Evolutionary conservation across 306 rosid species (phyloP), one percentile per base, ranked within the genome.

Genomic region (Comarum palustre): DNA sequence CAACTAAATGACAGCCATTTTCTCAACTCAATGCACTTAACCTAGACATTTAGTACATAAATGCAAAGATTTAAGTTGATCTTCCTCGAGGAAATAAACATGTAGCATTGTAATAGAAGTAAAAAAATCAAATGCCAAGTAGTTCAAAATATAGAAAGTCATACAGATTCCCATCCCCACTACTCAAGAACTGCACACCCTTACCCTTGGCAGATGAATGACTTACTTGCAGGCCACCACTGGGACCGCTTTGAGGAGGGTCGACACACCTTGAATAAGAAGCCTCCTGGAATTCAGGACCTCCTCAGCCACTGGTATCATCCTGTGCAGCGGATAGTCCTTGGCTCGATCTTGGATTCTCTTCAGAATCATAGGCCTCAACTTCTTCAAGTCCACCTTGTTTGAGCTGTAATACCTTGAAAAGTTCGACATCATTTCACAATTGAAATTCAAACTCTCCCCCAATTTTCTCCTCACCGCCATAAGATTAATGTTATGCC

Each of bases 201-300:
- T 41, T 69, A 32, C 41, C 29, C 47, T 69, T 50, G 47, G 48
- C 66, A 19, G 39, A 16, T 45, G 59, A 36, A 31, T 24, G 31
- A 81, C 89, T 87, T 71, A 94, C 96, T 86, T 89, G 97, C 96
- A 91, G 52, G 90, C 81, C 84, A 90, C 31, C 71, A 88, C 68
- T 8, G 97, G 93, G 62, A 85, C 48, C 66, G 59, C 52, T 12
- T 82, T 82, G 60, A 90, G 87, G 70, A 88, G 96, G 50, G 84
- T 74, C 15, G 97, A 87, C 68, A 91, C 96, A 38, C 97, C 97
- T 57, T 83, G 79, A 39, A 84, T 72, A 75, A 90, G 84, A 58
- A 46, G 6, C 55, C 74, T 74, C 80, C 96, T 78, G 13, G 93
- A 82, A 20, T 78, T 62, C 45, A 92, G 86, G 10, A 86, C 96